A percentile compares a stretch with the other conserved stretches of the same genome.
phyloP scores from a whole-genome alignment of 306 rosid genomes.

The Datisca glomerata region DNA sequence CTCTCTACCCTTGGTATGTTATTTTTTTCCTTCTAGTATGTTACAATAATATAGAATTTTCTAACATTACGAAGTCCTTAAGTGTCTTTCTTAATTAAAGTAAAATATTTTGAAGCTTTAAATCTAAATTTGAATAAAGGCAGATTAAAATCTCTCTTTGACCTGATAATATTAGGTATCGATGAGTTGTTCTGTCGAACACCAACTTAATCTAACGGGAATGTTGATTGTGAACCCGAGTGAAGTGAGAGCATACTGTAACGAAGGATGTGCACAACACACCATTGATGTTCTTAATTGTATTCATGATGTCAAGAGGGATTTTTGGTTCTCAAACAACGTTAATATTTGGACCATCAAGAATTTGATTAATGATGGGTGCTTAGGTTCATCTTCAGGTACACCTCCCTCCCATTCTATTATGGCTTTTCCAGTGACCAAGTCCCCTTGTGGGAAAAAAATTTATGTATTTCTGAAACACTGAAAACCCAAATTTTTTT shows the following conservation, averaged over 20 bases:
- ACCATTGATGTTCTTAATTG: conserved; percentile 3
- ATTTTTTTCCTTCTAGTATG: not conserved
- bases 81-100: too few relatives aligned
- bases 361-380: not conserved
- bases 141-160: too few relatives aligned
- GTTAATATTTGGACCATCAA: conserved; percentile 2
- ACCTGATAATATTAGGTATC: too few relatives aligned
- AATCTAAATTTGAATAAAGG: too few relatives aligned
- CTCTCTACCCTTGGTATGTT: too few relatives aligned
- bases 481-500: not conserved
- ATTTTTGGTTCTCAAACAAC: conserved; percentile 8
- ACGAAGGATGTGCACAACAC: conserved; percentile 4
- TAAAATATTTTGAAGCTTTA: too few relatives aligned
- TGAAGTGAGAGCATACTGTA: not conserved
- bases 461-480: not conserved
- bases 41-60: too few relatives aligned
- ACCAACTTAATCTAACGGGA: not conserved
- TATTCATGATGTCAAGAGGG: conserved; percentile 1
- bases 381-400: not conserved
- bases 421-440: not conserved
- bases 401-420: not conserved
- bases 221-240: not conserved
- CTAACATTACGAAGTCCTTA: too few relatives aligned
- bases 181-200: not conserved
- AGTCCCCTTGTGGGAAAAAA: too few relatives aligned